phyloP scores from a whole-genome alignment of 352 stramenopile genomes.

The Blastocystis sp. region DNA sequence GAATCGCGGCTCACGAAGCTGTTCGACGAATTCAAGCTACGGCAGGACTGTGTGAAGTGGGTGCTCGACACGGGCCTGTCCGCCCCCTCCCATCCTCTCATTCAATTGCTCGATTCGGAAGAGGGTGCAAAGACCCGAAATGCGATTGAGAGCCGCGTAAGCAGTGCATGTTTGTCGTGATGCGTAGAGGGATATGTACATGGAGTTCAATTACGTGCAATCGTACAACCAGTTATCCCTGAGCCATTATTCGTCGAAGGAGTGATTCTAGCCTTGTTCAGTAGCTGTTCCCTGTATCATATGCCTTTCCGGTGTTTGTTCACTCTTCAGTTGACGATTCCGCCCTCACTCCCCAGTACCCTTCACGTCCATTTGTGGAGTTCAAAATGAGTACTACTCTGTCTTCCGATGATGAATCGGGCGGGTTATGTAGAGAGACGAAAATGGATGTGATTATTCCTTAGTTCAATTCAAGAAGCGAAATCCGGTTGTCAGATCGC shows the following conservation, averaged over 20 bases:
- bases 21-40: conserved; percentile 17
- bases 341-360: too few relatives aligned
- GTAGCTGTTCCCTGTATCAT: conserved; percentile 41
- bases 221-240: conserved; percentile 59
- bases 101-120: conserved; percentile 18
- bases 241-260: conserved; percentile 33
- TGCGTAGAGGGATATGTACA: conserved; percentile 45
- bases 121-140: conserved; percentile 31
- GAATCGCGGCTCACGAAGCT: background rate
- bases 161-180: background rate
- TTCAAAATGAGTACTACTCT: too few relatives aligned
- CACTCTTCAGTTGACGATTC: background rate
- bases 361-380: too few relatives aligned
- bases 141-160: background rate
- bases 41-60: conserved; percentile 51
- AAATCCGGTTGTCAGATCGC: background rate
- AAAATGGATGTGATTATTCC: background rate
- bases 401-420: conserved; percentile 2
- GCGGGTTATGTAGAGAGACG: conserved; percentile 21
- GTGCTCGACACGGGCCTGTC: conserved; percentile 22
- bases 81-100: conserved; percentile 45
- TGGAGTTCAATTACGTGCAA: conserved; percentile 59
- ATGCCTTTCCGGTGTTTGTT: conserved; percentile 28
- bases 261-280: background rate
- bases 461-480: conserved; percentile 31